Evolutionary conservation across 257 asterid genomes (phyloP).

Genomic region (Primulina tabacum): DNA sequence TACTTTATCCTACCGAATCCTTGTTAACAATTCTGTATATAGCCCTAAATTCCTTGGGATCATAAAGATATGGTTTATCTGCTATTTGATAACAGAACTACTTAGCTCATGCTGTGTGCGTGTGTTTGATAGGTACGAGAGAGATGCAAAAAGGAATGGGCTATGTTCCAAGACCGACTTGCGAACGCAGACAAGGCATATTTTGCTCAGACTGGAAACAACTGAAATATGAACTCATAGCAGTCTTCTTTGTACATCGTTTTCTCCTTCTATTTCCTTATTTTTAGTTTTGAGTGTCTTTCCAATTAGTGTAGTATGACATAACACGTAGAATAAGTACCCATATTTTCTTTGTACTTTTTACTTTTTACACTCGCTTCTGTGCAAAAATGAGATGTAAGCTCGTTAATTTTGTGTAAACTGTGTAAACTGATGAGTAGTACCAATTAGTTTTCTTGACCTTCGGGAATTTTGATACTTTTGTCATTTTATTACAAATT

Average conservation of each 20-base stretch:
- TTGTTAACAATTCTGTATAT: too few relatives aligned
- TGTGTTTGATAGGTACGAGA: conserved; percentile 69
- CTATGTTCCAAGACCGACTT: conserved; percentile 88
- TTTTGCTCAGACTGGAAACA: conserved; percentile 50
- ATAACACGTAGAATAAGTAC: neutral
- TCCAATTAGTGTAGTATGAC: neutral
- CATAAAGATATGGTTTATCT: too few relatives aligned
- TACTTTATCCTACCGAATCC: neutral
- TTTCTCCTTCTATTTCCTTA: conserved; percentile 11
- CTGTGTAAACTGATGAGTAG: neutral
- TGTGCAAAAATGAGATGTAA: neutral
- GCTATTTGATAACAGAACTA: neutral
- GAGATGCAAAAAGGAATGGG: conserved; percentile 94
- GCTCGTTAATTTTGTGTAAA: neutral
- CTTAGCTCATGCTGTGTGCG: conserved; percentile 7
- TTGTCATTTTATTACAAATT: neutral
- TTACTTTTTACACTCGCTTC: too few relatives aligned
- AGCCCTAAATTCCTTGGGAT: neutral
- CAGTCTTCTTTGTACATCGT: conserved; percentile 33
- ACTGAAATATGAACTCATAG: conserved; percentile 21
- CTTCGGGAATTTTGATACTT: neutral
- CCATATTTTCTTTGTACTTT: neutral
- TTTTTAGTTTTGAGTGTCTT: conserved; percentile 17
- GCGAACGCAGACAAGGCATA: conserved; percentile 79
- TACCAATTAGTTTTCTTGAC: neutral